Evolutionary conservation across 176 grass and related monocot species (phyloP), one percentile per base, ranked within the genome.

Genomic region (Puccinellia tenuiflora): DNA sequence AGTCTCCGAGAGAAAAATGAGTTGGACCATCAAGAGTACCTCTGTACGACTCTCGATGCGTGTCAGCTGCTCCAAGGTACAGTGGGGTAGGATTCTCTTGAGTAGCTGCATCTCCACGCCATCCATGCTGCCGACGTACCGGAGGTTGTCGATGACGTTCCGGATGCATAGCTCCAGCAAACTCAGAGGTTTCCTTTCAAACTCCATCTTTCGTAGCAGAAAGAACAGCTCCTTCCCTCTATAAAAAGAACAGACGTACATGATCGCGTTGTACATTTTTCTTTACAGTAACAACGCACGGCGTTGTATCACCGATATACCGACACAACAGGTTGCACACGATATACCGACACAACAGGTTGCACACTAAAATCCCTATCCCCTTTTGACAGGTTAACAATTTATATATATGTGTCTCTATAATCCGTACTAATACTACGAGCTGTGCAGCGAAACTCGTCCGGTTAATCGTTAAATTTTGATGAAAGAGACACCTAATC

Each of bases 41-140:
- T 85, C 1, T 11, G 86, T 91, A 9, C 34, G 18, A 5, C 22
- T 37, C 78, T 88, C 86, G 0, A 91, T 81, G 2, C 9, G 46
- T 7, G 30, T 78, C 42, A 91, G 68, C 1, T 91, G 81, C 1
- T 81, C 76, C 78, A 78, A 15, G 45, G 59, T 88, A 73, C 89
- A 91, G 55, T 88, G 89, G 3, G 89, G 89, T 61, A 91, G 77
- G 78, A 91, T 91, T 59, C 82, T 61, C 54, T 72, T 39, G 14
- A 91, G 89, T 51, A 91, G 82, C 5, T 77, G 10, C 80, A 39
- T 59, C 78, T 88, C 85, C 28, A 91, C 15, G 28, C 75, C 75
- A 2, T 87, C 86, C 10, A 91, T 62, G 68, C 30, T 52, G 39
- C 9, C 15, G 1, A 91, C 12, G 42, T 77, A 25, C 40, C 78